These are phyloP conservation scores for Kodamaea anthophila DNA, from an alignment of 1,139 yeast species.

Conservation along the genomic window DNA sequence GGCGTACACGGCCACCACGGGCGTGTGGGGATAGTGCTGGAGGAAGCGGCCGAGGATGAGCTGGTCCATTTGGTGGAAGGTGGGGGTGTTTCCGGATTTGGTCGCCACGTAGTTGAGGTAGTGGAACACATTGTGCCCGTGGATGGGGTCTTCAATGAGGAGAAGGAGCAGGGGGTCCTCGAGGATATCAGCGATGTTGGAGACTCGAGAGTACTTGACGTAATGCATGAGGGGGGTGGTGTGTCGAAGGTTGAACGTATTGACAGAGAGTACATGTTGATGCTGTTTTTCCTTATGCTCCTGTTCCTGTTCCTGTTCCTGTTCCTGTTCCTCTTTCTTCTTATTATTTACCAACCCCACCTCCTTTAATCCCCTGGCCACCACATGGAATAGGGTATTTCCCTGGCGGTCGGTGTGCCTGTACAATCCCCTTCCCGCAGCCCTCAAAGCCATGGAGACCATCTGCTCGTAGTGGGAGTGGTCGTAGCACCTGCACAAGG, in stretches of 20 bases:
- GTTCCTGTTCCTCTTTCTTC: background rate
- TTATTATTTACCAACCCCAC: slow-evolving; percentile 18
- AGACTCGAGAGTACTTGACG: slow-evolving; percentile 62
- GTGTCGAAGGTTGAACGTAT: slow-evolving; percentile 53
- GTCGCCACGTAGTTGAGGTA: slow-evolving; percentile 31
- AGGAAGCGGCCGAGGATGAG: slow-evolving; percentile 38
- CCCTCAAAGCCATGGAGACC: too few relatives aligned
- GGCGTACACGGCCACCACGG: slow-evolving; percentile 31
- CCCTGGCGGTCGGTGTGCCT: slow-evolving; percentile 71
- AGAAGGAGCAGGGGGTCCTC: slow-evolving; percentile 42
- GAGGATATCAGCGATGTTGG: slow-evolving; percentile 47
- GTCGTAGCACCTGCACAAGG: slow-evolving; percentile 77
- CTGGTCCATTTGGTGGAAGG: slow-evolving; percentile 41
- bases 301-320: background rate
- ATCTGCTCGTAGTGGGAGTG: slow-evolving; percentile 58
- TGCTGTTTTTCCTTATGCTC: background rate
- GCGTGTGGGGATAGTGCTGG: slow-evolving; percentile 10
- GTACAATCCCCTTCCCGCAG: too few relatives aligned
- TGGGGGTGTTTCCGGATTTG: slow-evolving; percentile 21
- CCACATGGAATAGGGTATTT: slow-evolving; percentile 69
- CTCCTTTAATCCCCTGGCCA: slow-evolving; percentile 41
- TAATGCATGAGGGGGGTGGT: slow-evolving; percentile 68
- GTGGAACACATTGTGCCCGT: slow-evolving; percentile 41
- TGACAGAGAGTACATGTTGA: slow-evolving; percentile 26
- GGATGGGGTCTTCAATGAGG: slow-evolving; percentile 34